Conservation (phyloP, 2,329 filamentous ascomycete species). For the Cercospora sp. region DNA sequence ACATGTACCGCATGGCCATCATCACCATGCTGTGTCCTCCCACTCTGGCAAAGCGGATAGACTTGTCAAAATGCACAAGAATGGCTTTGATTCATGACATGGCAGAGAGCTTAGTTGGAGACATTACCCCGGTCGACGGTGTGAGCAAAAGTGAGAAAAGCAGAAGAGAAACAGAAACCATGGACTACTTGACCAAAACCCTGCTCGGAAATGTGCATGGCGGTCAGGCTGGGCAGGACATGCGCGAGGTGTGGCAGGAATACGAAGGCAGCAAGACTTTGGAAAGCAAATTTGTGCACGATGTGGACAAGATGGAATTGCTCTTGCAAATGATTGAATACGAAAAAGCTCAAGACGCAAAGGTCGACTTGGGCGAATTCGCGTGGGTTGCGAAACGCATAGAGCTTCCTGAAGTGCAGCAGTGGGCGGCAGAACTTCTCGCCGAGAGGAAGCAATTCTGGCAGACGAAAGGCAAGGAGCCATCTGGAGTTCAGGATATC, state of each 20-base stretch:
- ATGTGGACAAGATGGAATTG: conserved; percentile 96
- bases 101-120: conserved; percentile 91
- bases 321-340: conserved; percentile 96
- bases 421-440: conserved; percentile 76
- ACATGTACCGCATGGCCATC: conserved; percentile 99
- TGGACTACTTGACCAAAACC: conserved; percentile 80
- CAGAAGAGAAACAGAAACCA: conserved; percentile 80
- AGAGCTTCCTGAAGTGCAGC: conserved; percentile 72
- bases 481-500: conserved; percentile 30
- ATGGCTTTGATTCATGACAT: conserved; percentile 98
- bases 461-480: conserved; percentile 45
- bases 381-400: conserved; percentile 74
- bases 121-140: conserved; percentile 91
- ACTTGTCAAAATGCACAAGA: conserved; percentile 81
- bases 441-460: conserved; percentile 74
- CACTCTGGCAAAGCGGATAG: conserved; percentile 67
- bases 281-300: conserved; percentile 88
- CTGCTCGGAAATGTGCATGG: conserved; percentile 74
- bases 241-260: conserved; percentile 85
- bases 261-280: conserved; percentile 85
- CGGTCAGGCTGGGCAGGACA: conserved; percentile 67
- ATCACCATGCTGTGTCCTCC: conserved; percentile 90
- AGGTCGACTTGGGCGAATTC: conserved; percentile 82
- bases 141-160: conserved; percentile 86
- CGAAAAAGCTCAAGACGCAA: conserved; percentile 67